Conservation (phyloP, 1,284 basidiomycete genomes). For the Ustilago tritici region DNA sequence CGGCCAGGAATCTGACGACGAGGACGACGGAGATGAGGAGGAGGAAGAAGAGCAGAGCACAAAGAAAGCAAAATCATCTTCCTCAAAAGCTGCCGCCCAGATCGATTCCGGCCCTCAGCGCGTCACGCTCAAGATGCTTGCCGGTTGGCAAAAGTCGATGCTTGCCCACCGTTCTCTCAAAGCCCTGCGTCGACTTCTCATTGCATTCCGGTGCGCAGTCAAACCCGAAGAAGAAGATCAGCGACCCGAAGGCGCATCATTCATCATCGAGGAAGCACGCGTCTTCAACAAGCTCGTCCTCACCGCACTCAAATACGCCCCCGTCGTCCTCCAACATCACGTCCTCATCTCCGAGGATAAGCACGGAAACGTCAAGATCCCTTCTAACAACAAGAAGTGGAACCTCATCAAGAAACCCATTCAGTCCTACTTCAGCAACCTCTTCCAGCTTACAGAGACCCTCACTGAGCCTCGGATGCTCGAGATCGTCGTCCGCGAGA, state of each 20-base stretch:
- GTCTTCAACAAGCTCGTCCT: constrained; percentile 88
- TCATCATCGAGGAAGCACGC: constrained; percentile 64
- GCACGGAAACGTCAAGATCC: constrained; percentile 71
- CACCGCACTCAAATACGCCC: constrained; percentile 89
- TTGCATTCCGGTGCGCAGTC: constrained; percentile 67
- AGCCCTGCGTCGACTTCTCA: constrained; percentile 84
- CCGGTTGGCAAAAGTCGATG: constrained; percentile 89
- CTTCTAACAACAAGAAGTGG: constrained; percentile 70
- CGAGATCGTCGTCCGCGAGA: constrained; percentile 72
- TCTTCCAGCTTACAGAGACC: constrained; percentile 62
- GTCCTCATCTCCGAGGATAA: constrained; percentile 80
- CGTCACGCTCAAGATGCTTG: constrained; percentile 81
- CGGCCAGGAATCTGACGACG: constrained; percentile 70
- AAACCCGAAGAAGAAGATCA: constrained; percentile 58
- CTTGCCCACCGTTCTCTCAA: constrained; percentile 88
- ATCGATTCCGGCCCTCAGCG: constrained; percentile 47
- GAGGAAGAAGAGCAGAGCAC: constrained; percentile 29
- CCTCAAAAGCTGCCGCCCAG: constrained; percentile 30
- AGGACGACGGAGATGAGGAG: constrained; percentile 59
- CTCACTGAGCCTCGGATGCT: constrained; percentile 71
- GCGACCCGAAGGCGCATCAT: constrained; percentile 48
- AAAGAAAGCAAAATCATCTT: constrained; percentile 26
- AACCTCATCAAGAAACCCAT: constrained; percentile 86
- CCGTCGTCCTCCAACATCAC: constrained; percentile 87
- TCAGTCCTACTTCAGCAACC: constrained; percentile 74